These are phyloP conservation scores for Chrysanthemum lavandulifolium DNA, from an alignment of 129 eudicot species.

Conservation along the genomic window DNA sequence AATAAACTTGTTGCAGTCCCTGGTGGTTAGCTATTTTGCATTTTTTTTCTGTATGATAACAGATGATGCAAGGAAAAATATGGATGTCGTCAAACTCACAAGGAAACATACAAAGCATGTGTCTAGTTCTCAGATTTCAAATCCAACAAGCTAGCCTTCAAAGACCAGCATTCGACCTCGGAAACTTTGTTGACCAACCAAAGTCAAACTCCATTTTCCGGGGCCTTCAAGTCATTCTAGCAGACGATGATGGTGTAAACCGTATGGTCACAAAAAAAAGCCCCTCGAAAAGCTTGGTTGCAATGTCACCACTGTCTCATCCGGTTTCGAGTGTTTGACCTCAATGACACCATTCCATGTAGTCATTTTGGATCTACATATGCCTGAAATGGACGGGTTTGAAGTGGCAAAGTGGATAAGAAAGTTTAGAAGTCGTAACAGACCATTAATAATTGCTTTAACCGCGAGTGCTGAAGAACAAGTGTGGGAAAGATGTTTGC, in stretches of 20 bases:
- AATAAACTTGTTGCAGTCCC: too few relatives aligned
- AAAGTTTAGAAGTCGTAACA: constrained; percentile 57
- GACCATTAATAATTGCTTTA: constrained; percentile 79
- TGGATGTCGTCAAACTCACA: constrained; percentile 53
- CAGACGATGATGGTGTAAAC: constrained; percentile 67
- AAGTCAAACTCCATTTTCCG: constrained; percentile 59
- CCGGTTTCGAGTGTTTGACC: constrained; percentile 72
- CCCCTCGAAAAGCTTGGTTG: constrained; percentile 83
- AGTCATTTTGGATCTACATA: constrained; percentile 71
- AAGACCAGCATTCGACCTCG: constrained; percentile 41
- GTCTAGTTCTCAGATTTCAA: constrained; percentile 66
- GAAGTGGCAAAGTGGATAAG: constrained; percentile 71
- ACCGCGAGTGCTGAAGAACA: constrained; percentile 82
- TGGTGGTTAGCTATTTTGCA: too few relatives aligned
- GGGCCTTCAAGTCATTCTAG: constrained; percentile 72
- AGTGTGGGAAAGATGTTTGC: constrained; percentile 75
- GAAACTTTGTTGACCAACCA: constrained; percentile 40
- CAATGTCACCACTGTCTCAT: constrained; percentile 59
- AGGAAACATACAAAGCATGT: constrained; percentile 62
- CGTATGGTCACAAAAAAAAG: constrained; percentile 67
- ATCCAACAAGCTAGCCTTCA: constrained; percentile 33
- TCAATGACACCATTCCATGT: constrained; percentile 44
- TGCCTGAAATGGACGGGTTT: constrained; percentile 94
- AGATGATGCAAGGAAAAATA: constrained; percentile 94
- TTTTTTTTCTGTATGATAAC: constrained; percentile 9